Conservation (phyloP, 345 rosid species). For the Pistacia atlantica region DNA sequence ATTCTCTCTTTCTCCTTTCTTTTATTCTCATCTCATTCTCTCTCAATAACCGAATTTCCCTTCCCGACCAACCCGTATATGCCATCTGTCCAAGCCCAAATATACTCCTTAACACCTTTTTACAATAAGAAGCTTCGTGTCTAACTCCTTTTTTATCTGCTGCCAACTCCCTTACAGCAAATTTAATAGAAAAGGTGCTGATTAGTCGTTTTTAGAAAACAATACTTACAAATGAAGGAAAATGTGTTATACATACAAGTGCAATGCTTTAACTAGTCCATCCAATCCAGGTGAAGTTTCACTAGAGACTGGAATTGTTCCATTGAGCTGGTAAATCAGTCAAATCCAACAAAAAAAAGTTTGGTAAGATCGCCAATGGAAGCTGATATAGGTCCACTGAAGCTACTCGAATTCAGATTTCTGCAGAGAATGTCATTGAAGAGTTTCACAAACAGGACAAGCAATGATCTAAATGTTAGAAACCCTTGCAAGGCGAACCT, state of each 20-base stretch:
- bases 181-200: not conserved
- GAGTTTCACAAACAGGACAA: not conserved
- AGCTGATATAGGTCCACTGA: slow-evolving; percentile 44
- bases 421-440: slow-evolving; percentile 27
- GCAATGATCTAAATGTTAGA: too few relatives aligned
- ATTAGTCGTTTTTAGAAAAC: not conserved
- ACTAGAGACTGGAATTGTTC: slow-evolving; percentile 45
- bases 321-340: slow-evolving; percentile 42
- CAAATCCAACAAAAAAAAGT: slow-evolving; percentile 48
- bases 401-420: slow-evolving; percentile 43
- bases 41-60: too few relatives aligned
- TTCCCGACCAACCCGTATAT: too few relatives aligned
- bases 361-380: slow-evolving; percentile 39
- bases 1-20: too few relatives aligned
- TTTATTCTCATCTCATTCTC: too few relatives aligned
- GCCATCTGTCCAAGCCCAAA: too few relatives aligned
- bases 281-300: slow-evolving; percentile 44
- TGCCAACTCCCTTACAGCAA: slow-evolving; percentile 16
- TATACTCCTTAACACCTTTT: too few relatives aligned
- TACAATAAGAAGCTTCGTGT: too few relatives aligned
- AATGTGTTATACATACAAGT: slow-evolving; percentile 38
- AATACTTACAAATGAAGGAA: not conserved
- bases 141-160: too few relatives aligned
- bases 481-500: not conserved
- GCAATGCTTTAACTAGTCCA: slow-evolving; percentile 26